Base-by-base conservation (phyloP, 495 filamentous ascomycete species). In the Tetracladium marchalianum region DNA sequence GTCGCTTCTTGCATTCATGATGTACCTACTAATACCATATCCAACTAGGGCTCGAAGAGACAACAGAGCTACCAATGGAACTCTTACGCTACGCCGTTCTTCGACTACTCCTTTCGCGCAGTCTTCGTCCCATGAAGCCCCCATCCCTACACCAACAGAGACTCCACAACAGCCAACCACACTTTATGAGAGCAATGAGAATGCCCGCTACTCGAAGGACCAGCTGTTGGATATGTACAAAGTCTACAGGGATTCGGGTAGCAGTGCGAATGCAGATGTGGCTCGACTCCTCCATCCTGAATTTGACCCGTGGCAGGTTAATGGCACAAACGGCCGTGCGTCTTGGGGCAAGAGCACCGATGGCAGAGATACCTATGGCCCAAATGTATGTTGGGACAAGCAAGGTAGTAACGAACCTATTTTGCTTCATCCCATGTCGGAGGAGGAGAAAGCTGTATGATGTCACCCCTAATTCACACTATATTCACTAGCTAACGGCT, bases 311-410 rank as follows among this genome's bases (percentile, higher is more conserved):
- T 76, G 74, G 40, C 67, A 76, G 22, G 63, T 73, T 22, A 84
- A 85, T 57, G 76, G 83, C 19, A 57, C 65, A 41, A 66, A 69
- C 41, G 71, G 78, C 50, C 75, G 80, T 11, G 44, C 31, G 12
- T 71, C 76, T 31, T 95, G 89, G 88, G 85, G 84, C 31, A 86
- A 84, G 62, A 72, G 75, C 33, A 80, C 82, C 31, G 65, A 66
- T 48, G 69, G 45, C 64, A 65, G 35, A 69, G 72, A 49, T 57
- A 66, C 15, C 51, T 68, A 70, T 58, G 88, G 80, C 38, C 84
- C 80, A 1, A 85, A 90, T 49, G 70, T 89, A 39, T 97, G 93
- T 59, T 98, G 93, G 92, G 90, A 96, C 56, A 65, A 76, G 44
- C 73, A 76, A 37, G 90, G 89, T 31, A 71, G 70, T 47, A 68